Conservation (phyloP, 2,329 filamentous ascomycete species). For the Teratosphaeria epicoccoides region DNA sequence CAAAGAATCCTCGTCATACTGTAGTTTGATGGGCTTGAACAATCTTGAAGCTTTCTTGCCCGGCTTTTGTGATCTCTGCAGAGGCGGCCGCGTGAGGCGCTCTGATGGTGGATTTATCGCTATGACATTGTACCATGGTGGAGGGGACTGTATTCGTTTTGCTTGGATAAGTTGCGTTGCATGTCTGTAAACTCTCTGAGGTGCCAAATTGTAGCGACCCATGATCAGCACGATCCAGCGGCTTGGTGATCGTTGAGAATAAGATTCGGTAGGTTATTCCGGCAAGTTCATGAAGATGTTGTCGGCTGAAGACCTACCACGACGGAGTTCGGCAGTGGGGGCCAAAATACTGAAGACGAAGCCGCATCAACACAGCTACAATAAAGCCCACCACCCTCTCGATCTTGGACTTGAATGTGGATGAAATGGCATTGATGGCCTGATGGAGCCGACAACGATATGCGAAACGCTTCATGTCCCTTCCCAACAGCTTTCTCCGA, state of each 20-base stretch:
- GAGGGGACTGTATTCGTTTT: conserved; percentile 31
- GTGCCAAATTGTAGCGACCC: conserved; percentile 43
- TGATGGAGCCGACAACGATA: conserved; percentile 24
- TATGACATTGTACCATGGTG: conserved; percentile 49
- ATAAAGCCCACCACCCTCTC: not conserved
- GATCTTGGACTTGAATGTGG: not conserved
- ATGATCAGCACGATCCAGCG: too few species aligned
- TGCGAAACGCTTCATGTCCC: conserved; percentile 56
- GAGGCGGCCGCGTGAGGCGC: conserved; percentile 45
- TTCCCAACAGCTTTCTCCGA: conserved; percentile 5
- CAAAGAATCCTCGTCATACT: conserved; percentile 73
- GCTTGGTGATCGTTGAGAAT: too few species aligned
- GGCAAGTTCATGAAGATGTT: too few species aligned
- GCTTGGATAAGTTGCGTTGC: conserved; percentile 40
- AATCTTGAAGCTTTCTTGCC: conserved; percentile 60
- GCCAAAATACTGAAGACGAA: not conserved
- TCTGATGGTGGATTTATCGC: conserved; percentile 50
- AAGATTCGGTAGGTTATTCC: too few species aligned
- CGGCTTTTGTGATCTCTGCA: conserved; percentile 39
- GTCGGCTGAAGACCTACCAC: too few species aligned
- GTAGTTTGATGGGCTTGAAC: conserved; percentile 68
- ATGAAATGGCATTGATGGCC: conserved; percentile 10
- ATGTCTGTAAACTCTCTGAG: conserved; percentile 43
- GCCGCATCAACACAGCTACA: not conserved
- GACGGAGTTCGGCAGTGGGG: not conserved